Evolutionary conservation across 768 basidiomycete genomes (phyloP), one percentile per base, ranked within the genome.

Genomic region (Lyophyllum atratum): DNA sequence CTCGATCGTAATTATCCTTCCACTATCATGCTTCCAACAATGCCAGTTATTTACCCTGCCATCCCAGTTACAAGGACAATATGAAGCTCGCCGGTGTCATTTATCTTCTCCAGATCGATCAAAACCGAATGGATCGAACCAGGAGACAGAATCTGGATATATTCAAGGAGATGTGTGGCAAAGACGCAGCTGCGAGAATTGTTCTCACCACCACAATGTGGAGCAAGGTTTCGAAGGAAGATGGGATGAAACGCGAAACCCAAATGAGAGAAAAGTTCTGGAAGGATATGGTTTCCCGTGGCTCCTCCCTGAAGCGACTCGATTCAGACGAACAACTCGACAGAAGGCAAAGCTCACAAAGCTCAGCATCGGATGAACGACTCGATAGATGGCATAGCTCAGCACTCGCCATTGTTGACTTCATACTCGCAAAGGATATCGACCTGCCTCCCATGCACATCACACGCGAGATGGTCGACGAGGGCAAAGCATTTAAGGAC

Each of bases 401-500:
- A 26, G 60, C 17, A 47, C 40, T 26, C 49, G 43, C 15, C 31
- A 51, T 29, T 31, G 40, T 58, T n/a, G 42, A 58, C 8, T 49
- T 49, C 9, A 55, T 61, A 17, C 28, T 67, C 49, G n/a, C 57
- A 4, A 43, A 51, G 7, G 42, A 40, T 4, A 54, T 55, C 0
- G 61, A 64, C 11, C n/a, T n/a, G n/a, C n/a, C n/a, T 15, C 50
- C 64, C 1, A 47, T 67, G 8, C 48, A 63, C 11, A 56, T 68
- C 24, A 66, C 70, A 46, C 51, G 62, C 15, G 70, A 70, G 44
- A 49, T 69, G 12, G 66, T 68, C 1, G 62, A 65, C 19, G 50
- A 66, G 24, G 48, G 54, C 19, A 63, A 55, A 12, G 47, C 55
- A 21, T 65, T 71, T 34, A 49, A 56, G 6, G 68, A 68, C 26